Conservation (phyloP, 345 rosid species). For the Salix suchowensis region DNA sequence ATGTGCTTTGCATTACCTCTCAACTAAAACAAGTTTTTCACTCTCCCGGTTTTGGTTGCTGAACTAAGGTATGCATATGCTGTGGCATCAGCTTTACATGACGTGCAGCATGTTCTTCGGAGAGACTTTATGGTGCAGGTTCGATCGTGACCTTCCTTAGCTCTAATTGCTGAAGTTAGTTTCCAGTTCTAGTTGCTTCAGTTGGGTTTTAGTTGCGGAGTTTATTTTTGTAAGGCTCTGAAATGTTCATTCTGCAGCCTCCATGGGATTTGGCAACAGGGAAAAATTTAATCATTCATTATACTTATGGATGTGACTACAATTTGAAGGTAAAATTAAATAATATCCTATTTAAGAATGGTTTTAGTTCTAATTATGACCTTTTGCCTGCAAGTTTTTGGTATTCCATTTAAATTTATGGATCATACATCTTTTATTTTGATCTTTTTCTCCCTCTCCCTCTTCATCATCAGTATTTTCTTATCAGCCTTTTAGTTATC, state of each 20-base stretch:
- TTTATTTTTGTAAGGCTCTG: conserved; percentile 7
- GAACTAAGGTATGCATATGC: conserved; percentile 89
- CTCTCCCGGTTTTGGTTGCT: conserved; percentile 4
- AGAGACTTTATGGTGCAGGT: conserved; percentile 99
- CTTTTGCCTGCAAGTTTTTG: not conserved
- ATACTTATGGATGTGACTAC: conserved; percentile 92
- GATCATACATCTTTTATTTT: not conserved
- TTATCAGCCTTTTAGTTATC: not conserved
- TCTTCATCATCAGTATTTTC: not conserved
- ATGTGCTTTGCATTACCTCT: not conserved
- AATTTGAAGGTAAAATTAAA: conserved; percentile 58
- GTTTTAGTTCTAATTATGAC: not conserved
- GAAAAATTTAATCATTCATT: conserved; percentile 77
- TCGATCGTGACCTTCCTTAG: not conserved
- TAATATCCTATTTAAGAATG: not conserved
- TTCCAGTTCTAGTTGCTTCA: not conserved
- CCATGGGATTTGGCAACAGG: conserved; percentile 70
- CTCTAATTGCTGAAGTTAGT: not conserved
- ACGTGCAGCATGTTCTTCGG: conserved; percentile 74
- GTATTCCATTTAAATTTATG: not conserved
- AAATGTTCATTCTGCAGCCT: conserved; percentile 50
- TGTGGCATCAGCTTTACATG: conserved; percentile 90
- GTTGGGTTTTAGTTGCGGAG: not conserved
- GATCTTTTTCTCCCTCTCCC: not conserved
- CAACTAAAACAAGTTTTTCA: not conserved